Percentiles rank a stretch among this genome's conserved stretches.
Conservation (phyloP, 2,329 filamentous ascomycete genomes). For the Stenocarpella maydis region DNA sequence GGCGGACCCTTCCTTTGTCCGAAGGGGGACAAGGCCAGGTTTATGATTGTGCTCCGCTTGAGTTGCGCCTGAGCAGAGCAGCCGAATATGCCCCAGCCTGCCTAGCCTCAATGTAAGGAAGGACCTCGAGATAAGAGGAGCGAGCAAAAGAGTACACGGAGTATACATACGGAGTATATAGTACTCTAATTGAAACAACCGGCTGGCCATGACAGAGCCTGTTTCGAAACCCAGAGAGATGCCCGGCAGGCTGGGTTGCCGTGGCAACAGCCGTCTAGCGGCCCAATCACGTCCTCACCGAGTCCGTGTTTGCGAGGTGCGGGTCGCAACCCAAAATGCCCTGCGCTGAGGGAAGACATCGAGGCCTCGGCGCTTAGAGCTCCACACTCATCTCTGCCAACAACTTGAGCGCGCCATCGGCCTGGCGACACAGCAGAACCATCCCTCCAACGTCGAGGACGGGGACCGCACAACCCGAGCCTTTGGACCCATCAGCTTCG, state of each 20-base stretch:
- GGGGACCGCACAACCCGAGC: background rate
- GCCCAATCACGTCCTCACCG: conserved; percentile 14
- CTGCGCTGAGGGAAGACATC: background rate
- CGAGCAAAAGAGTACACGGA: no score
- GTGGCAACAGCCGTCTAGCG: conserved; percentile 24
- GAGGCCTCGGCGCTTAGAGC: background rate
- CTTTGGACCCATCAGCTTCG: background rate
- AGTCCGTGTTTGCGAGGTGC: conserved; percentile 11
- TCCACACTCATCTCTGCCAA: background rate
- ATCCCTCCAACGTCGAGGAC: background rate
- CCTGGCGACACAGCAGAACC: background rate
- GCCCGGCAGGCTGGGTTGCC: conserved; percentile 4
- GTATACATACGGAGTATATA: no score
- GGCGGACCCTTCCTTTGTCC: no score
- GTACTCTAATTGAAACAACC: background rate
- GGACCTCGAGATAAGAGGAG: no score
- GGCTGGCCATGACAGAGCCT: background rate
- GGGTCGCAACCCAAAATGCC: conserved; percentile 4
- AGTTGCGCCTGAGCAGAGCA: no score
- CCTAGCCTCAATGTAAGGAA: background rate
- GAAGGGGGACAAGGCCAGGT: no score
- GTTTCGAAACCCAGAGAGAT: background rate
- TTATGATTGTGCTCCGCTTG: no score
- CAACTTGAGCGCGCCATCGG: background rate
- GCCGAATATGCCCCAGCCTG: no score